Evolutionary conservation across 257 asterid species (phyloP).

Genomic region (Solanum pinnatisectum): DNA sequence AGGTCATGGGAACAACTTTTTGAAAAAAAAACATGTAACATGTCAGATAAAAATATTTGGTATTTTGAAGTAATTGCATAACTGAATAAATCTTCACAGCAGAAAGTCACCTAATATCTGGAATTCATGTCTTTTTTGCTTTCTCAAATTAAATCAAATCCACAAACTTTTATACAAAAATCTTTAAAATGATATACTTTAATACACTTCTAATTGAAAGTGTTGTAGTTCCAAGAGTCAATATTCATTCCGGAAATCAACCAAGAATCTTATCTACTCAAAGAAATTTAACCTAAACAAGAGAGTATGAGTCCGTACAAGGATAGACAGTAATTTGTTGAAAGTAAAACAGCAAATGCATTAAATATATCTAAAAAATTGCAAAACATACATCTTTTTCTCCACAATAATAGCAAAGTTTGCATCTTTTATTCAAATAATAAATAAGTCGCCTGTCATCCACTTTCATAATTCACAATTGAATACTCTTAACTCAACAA

Average conservation of each 20-base stretch:
- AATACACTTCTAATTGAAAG: background rate
- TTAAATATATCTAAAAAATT: background rate
- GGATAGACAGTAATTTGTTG: background rate
- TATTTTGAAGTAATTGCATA: background rate
- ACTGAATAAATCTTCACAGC: background rate
- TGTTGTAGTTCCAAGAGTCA: background rate
- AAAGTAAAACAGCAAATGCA: background rate
- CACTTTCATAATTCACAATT: background rate
- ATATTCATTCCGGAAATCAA: background rate
- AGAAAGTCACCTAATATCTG: background rate
- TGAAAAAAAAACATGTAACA: background rate
- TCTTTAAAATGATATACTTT: background rate
- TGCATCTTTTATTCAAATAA: background rate
- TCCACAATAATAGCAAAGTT: background rate
- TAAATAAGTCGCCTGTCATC: background rate
- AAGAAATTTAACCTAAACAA: background rate
- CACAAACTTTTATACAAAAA: background rate
- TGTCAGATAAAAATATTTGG: background rate
- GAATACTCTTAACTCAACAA: background rate
- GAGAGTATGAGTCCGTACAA: background rate
- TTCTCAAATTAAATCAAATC: background rate
- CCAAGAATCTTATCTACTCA: background rate
- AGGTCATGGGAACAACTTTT: background rate
- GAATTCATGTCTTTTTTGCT: background rate
- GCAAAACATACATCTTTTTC: background rate